Conservation (phyloP, 2,329 filamentous ascomycete species). For the Hymenoscyphus scutula region DNA sequence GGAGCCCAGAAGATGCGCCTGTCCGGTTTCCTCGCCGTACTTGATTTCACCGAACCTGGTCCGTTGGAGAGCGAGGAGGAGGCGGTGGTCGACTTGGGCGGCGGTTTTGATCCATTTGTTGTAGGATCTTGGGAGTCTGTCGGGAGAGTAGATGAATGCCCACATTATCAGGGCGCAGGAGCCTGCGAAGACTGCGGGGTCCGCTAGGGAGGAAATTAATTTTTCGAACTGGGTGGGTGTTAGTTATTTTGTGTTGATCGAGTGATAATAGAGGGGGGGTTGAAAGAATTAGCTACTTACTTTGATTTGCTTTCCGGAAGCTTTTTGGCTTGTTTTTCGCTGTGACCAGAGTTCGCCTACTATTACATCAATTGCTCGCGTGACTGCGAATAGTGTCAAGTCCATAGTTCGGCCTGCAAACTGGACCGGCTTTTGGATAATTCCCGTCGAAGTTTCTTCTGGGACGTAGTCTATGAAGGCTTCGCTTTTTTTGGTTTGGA, state of each 20-base stretch:
- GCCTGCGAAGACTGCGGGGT: constrained; percentile 68
- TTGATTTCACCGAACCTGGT: constrained; percentile 60
- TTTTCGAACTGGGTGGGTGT: constrained; percentile 33
- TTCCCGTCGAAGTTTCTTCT: constrained; percentile 29
- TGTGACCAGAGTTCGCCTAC: constrained; percentile 64
- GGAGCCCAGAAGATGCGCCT: constrained; percentile 62
- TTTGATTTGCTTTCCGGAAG: constrained; percentile 47
- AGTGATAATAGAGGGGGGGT: constrained; percentile 4
- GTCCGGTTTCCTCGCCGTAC: constrained; percentile 73
- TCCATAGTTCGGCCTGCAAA: constrained; percentile 74
- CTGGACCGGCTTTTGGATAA: constrained; percentile 31
- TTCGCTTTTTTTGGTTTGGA: constrained; percentile 54
- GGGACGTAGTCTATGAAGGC: constrained; percentile 42
- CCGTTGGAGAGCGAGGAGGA: constrained; percentile 71
- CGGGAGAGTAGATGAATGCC: constrained; percentile 79
- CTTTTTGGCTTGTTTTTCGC: constrained; percentile 45
- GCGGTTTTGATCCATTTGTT: constrained; percentile 79
- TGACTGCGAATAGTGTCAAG: constrained; percentile 74
- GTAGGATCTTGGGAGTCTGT: constrained; percentile 69
- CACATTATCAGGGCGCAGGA: constrained; percentile 81
- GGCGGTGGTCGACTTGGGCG: constrained; percentile 70
- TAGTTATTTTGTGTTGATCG: neutral
- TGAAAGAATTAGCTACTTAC: too few species aligned
- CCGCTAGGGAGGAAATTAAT: constrained; percentile 48
- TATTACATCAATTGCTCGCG: constrained; percentile 69